These are phyloP conservation scores for Artemisia tridentata DNA, from an alignment of 129 eudicot genomes.

Conservation along the genomic window DNA sequence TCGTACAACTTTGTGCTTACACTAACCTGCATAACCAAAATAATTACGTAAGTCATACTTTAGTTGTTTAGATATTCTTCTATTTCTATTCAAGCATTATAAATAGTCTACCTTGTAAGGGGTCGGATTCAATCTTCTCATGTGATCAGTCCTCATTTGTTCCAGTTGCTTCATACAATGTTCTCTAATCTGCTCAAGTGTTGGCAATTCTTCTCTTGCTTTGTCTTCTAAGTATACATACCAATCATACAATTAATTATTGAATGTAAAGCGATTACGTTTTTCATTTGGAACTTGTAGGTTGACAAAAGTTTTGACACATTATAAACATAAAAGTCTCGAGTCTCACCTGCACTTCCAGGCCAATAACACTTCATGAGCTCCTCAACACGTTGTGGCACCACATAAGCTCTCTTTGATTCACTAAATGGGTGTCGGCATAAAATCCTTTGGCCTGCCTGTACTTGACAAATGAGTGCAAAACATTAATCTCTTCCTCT, in stretches of 20 bases:
- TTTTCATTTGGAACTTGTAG: background rate
- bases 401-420: constrained; percentile 98
- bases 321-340: background rate
- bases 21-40: constrained; percentile 63
- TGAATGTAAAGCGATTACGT: background rate
- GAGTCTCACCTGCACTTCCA: constrained; percentile 64
- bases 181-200: constrained; percentile 66
- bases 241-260: background rate
- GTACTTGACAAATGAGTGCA: constrained; percentile 8
- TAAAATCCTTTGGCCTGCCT: constrained; percentile 82
- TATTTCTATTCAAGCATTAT: background rate
- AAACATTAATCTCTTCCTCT: background rate
- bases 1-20: constrained; percentile 92
- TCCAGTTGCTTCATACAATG: constrained; percentile 85
- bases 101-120: constrained; percentile 74
- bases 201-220: constrained; percentile 73
- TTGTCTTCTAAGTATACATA: constrained; percentile 41
- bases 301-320: background rate
- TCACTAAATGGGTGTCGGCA: constrained; percentile 96
- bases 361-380: constrained; percentile 95
- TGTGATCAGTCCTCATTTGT: constrained; percentile 94
- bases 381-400: constrained; percentile 94
- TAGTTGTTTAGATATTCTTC: background rate
- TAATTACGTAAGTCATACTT: background rate
- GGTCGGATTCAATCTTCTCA: constrained; percentile 97